Conservation (phyloP, 768 basidiomycete genomes). For the Termitomyces eurrhizus region DNA sequence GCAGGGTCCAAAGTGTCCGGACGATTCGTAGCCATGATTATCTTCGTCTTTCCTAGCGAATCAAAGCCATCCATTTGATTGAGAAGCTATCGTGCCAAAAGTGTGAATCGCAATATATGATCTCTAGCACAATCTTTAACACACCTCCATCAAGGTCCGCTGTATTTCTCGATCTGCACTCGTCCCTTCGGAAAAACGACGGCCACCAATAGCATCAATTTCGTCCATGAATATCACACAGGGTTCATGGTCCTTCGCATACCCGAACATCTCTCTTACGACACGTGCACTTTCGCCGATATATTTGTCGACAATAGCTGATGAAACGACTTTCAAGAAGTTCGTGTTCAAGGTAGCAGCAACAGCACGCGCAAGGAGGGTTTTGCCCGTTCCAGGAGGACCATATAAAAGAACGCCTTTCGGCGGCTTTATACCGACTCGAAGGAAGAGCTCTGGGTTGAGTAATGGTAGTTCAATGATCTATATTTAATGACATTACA, state of each 20-base stretch:
- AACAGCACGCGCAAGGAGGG: conserved; percentile 89
- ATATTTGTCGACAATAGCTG: conserved; percentile 97
- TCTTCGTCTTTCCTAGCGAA: conserved; percentile 89
- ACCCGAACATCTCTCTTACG: conserved; percentile 98
- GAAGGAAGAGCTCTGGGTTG: conserved; percentile 89
- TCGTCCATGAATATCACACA: conserved; percentile 99
- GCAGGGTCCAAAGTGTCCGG: conserved; percentile 98
- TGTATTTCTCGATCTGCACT: conserved; percentile 99
- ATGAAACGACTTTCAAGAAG: conserved; percentile 98
- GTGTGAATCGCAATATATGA: not conserved
- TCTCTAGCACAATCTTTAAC: conserved; percentile 7
- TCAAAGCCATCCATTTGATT: conserved; percentile 99
- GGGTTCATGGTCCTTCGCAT: conserved; percentile 95
- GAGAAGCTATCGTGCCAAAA: conserved; percentile 54
- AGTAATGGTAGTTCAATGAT: conserved; percentile 95
- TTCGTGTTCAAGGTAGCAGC: conserved; percentile 95
- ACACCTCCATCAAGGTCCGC: conserved; percentile 91
- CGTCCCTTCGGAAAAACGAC: conserved; percentile 86
- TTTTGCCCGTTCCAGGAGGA: conserved; percentile 96
- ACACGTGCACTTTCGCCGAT: conserved; percentile 97
- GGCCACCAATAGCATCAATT: conserved; percentile 96
- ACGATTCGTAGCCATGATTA: conserved; percentile 99
- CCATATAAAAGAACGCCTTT: conserved; percentile 97
- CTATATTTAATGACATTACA: conserved; percentile 30
- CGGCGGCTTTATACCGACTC: conserved; percentile 96